Conservation (phyloP, 306 rosid species). For the Sicyos baderoa region DNA sequence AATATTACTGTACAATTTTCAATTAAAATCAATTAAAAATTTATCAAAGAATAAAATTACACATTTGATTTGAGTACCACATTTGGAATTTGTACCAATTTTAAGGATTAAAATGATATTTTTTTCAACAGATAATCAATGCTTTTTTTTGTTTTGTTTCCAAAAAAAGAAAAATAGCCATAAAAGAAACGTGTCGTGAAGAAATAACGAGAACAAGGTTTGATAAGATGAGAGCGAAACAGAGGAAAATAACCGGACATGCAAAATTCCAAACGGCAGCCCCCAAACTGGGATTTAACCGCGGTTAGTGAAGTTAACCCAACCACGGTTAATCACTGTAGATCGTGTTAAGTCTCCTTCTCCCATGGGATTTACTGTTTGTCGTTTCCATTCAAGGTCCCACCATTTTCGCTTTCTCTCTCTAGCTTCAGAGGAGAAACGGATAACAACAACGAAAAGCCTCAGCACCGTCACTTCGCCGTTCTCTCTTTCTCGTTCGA, state of each 20-base stretch:
- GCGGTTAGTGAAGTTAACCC: slow-evolving; percentile 13
- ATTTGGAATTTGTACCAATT: too few species aligned
- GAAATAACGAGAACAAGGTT: not conserved
- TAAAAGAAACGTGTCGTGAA: not conserved
- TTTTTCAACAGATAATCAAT: too few species aligned
- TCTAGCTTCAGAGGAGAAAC: not conserved
- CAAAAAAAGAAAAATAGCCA: not conserved
- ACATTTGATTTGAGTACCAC: too few species aligned
- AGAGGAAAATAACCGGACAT: not conserved
- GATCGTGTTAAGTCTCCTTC: slow-evolving; percentile 20
- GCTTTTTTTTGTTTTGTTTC: too few species aligned
- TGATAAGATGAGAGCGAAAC: not conserved
- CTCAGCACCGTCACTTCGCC: slow-evolving; percentile 16
- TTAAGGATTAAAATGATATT: too few species aligned
- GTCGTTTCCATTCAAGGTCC: slow-evolving; percentile 13
- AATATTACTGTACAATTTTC: too few species aligned
- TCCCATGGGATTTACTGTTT: slow-evolving; percentile 15
- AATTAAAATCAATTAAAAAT: too few species aligned
- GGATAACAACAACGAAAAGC: slow-evolving; percentile 17
- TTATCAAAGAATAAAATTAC: too few species aligned
- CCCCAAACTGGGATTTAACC: slow-evolving; percentile 14
- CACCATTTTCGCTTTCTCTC: slow-evolving; percentile 14
- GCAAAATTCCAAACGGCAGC: slow-evolving; percentile 17
- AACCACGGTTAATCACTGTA: slow-evolving; percentile 17
- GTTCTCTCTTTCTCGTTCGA: not conserved